Evolutionary conservation across 1,284 basidiomycete genomes (phyloP).

Genomic region (Mixia osmundae): DNA sequence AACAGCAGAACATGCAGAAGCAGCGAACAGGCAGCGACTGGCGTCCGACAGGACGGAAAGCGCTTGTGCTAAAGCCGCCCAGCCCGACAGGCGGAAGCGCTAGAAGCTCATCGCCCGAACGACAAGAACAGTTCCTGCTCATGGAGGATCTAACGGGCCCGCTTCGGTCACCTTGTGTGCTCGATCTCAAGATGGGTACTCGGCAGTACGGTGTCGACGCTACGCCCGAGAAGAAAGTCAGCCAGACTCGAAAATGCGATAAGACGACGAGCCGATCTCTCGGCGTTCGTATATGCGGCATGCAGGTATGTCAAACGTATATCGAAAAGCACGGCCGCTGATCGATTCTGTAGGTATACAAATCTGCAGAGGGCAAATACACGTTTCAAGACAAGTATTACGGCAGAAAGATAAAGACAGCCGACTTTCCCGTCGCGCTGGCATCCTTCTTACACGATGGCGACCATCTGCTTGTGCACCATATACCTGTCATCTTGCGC

Average conservation of each 20-base stretch:
- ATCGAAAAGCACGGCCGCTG: background rate
- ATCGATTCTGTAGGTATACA: constrained; percentile 49
- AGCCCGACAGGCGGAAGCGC: background rate
- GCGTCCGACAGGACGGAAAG: background rate
- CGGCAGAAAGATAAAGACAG: constrained; percentile 63
- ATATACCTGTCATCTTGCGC: constrained; percentile 71
- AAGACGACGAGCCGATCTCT: constrained; percentile 73
- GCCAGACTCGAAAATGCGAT: constrained; percentile 95
- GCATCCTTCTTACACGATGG: constrained; percentile 70
- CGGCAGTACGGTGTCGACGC: constrained; percentile 95
- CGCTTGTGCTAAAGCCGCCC: too few species aligned
- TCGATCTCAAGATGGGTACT: constrained; percentile 98
- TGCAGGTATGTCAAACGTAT: constrained; percentile 53
- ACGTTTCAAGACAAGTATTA: constrained; percentile 91
- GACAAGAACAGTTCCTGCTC: constrained; percentile 91
- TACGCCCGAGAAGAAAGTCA: constrained; percentile 74
- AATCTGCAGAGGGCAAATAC: constrained; percentile 54
- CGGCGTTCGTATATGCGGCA: constrained; percentile 86
- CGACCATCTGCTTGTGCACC: constrained; percentile 55
- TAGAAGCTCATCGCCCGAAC: constrained; percentile 25
- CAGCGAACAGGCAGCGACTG: too few species aligned
- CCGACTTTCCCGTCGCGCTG: constrained; percentile 62
- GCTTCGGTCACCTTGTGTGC: constrained; percentile 80
- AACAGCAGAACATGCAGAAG: too few species aligned
- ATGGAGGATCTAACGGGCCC: constrained; percentile 96